Evolutionary conservation across 1,284 basidiomycete species (phyloP).

Genomic region (Coniophora puteana): DNA sequence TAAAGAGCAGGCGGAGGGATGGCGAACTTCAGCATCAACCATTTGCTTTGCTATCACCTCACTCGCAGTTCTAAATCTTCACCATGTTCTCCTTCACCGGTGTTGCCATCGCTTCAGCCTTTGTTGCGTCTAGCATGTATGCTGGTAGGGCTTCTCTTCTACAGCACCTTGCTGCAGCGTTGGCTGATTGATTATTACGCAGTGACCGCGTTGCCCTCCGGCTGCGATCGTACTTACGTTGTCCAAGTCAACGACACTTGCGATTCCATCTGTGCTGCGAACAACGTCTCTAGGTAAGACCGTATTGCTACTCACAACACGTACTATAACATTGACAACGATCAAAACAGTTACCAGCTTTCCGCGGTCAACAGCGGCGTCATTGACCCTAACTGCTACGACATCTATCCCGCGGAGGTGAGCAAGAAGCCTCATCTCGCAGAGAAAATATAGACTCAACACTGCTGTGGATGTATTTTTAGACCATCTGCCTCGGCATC

Average conservation of each 20-base stretch:
- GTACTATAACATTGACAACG: neutral
- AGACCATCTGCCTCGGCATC: constrained; percentile 41
- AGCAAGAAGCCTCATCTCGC: neutral
- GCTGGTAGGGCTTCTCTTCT: neutral
- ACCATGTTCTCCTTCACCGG: constrained; percentile 12
- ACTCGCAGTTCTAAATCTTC: too few species aligned
- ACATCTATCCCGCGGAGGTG: constrained; percentile 30
- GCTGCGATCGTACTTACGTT: constrained; percentile 38
- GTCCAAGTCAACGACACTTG: constrained; percentile 36
- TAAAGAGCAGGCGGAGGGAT: too few species aligned
- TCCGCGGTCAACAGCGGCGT: constrained; percentile 30
- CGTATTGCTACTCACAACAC: neutral
- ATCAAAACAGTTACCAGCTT: constrained; percentile 35
- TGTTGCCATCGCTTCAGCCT: constrained; percentile 1
- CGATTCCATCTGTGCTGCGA: constrained; percentile 38
- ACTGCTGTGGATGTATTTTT: neutral
- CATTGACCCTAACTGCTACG: constrained; percentile 33
- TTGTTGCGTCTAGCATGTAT: constrained; percentile 11
- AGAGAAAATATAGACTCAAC: too few species aligned
- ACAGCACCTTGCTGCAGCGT: neutral
- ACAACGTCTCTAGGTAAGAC: constrained; percentile 41
- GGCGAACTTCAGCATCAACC: too few species aligned
- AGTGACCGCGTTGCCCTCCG: constrained; percentile 12
- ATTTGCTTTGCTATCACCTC: too few species aligned
- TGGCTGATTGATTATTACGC: neutral